These are phyloP conservation scores for Ilyonectria sp. DNA, from an alignment of 2,329 filamentous ascomycete species.

Conservation along the genomic window DNA sequence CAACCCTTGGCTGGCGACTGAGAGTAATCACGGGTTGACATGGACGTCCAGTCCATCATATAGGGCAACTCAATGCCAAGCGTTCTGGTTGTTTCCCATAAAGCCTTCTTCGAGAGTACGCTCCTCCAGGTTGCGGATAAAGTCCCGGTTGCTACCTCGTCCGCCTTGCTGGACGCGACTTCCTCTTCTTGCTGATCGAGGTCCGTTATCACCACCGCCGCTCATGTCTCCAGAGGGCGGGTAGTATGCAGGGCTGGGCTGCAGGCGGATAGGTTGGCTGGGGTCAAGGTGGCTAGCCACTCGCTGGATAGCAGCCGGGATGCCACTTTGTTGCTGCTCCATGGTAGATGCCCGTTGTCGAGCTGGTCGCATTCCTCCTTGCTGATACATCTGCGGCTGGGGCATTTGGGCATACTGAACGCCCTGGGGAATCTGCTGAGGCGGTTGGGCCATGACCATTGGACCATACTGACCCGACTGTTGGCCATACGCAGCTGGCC, in stretches of 20 bases:
- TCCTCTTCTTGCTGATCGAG: constrained; percentile 78
- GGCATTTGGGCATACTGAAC: constrained; percentile 71
- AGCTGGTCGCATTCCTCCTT: constrained; percentile 78
- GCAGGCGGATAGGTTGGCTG: constrained; percentile 91
- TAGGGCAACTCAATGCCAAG: constrained; percentile 74
- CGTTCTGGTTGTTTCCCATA: constrained; percentile 73
- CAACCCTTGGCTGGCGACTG: constrained; percentile 26
- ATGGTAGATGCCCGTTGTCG: constrained; percentile 95
- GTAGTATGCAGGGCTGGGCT: constrained; percentile 97
- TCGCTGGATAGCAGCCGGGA: constrained; percentile 91
- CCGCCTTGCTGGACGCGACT: constrained; percentile 77
- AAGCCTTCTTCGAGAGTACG: constrained; percentile 94
- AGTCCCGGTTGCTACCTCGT: constrained; percentile 79
- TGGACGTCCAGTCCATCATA: constrained; percentile 38
- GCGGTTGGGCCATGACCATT: constrained; percentile 79
- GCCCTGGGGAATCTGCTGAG: constrained; percentile 75
- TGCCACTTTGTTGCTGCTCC: constrained; percentile 94
- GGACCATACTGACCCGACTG: constrained; percentile 80
- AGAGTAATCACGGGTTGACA: constrained; percentile 34
- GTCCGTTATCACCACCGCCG: constrained; percentile 69
- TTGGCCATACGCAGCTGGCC: constrained; percentile 82
- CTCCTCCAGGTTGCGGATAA: constrained; percentile 95
- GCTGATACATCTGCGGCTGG: constrained; percentile 72
- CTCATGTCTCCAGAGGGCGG: constrained; percentile 89
- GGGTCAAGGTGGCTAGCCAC: constrained; percentile 97